Base-by-base conservation (phyloP, 495 filamentous ascomycete genomes). In the Penicillium lividum region DNA sequence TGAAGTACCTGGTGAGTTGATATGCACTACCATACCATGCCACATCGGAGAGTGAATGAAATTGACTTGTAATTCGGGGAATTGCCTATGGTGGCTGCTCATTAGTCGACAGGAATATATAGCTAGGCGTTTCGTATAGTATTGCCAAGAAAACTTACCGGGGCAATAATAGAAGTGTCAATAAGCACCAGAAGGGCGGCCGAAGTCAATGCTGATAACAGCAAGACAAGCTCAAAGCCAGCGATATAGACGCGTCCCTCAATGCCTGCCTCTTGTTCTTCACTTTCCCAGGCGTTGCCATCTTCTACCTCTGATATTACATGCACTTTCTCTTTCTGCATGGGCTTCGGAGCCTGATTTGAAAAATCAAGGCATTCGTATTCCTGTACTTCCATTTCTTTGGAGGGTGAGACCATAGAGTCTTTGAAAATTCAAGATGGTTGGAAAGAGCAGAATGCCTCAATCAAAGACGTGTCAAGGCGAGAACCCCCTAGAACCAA, bases 1-100 rank as follows among this genome's bases (percentile, higher is more conserved):
- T 38, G 34, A 22, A 60, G 9, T 67, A 76, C 64, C 63, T 73
- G 7, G 76, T 61, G 22, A 80, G 62, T 3, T 70, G 70, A 61
- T 78, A 80, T 18, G 74, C 68, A 60, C 69, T 72, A 8, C 75
- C 75, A 60, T 80, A 80, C 78, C 78, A 81, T 11, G 71, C 77
- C 7, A 79, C 57, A 54, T 79, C 76, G 9, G 51, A 31, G 6
- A 79, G 63, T 1, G 73, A 74, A 45, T 78, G 68, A 56, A 78
- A 80, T 3, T 71, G 54, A 40, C 51, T 72, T 0, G 77, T 81
- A 43, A 78, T 77, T 29, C 52, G 40, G 2, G 78, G 77, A n/a
- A 75, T 67, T 5, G 71, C 73, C 69, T 76, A 51, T 34, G 11
- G 25, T 13, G 31, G 10, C 28, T 55, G n/a, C 27, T 7, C 8